These are phyloP conservation scores for Trametes versicolor DNA, from an alignment of 1,284 basidiomycete genomes.

Conservation along the genomic window DNA sequence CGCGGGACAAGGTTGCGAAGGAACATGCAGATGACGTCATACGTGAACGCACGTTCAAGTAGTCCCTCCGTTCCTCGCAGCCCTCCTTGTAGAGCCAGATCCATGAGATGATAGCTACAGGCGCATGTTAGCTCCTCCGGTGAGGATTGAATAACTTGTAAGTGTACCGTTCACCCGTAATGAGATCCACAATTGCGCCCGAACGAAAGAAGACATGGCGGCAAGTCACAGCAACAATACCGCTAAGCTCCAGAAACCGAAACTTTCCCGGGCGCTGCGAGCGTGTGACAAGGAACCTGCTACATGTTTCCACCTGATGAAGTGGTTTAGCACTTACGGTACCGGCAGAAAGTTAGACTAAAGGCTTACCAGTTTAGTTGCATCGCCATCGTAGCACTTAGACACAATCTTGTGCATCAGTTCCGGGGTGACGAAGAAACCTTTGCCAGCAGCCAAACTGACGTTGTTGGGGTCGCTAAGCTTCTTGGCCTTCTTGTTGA, in stretches of 20 bases:
- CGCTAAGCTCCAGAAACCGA: slow-evolving; percentile 6
- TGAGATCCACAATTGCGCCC: neutral
- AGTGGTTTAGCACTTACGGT: neutral
- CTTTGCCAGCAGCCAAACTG: neutral
- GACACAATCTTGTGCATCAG: neutral
- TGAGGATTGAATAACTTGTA: too few relatives aligned
- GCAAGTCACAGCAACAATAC: neutral
- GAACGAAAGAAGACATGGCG: neutral
- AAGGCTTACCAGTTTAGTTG: neutral
- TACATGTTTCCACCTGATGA: neutral
- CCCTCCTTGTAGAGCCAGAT: neutral
- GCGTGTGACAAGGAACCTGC: neutral
- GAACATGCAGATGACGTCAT: slow-evolving; percentile 8
- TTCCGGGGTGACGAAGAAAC: neutral
- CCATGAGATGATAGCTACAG: neutral
- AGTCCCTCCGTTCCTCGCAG: neutral
- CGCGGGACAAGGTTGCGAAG: neutral
- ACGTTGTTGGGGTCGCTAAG: neutral
- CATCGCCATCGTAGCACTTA: neutral
- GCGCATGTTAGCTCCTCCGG: too few relatives aligned
- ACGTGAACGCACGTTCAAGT: neutral
- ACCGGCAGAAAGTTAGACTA: neutral
- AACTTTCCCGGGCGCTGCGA: slow-evolving; percentile 8
- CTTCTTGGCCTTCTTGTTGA: slow-evolving; percentile 5
- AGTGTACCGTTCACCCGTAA: neutral